These are phyloP conservation scores for Linnemannia hyalina DNA, from an alignment of 192 early-diverging fungal genomes.

Conservation along the genomic window DNA sequence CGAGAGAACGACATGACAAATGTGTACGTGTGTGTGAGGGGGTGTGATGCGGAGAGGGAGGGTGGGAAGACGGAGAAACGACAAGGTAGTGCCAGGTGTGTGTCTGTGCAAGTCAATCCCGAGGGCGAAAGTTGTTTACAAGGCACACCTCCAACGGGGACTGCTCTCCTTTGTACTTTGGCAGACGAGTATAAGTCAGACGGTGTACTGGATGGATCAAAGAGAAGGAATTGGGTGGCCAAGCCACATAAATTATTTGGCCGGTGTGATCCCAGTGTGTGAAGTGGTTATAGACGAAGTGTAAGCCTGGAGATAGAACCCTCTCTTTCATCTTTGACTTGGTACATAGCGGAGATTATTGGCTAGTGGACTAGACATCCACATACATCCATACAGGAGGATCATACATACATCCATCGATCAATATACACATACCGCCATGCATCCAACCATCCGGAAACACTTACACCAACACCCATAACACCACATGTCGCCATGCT, in stretches of 20 bases:
- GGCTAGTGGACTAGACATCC: background rate
- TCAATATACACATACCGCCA: conserved; percentile 4
- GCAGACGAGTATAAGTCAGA: background rate
- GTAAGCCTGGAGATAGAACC: no score
- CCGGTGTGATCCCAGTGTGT: background rate
- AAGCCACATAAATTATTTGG: background rate
- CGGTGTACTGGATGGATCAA: no score
- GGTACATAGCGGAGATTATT: conserved; percentile 19
- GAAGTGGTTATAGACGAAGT: no score
- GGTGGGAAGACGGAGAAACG: background rate
- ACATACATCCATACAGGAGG: conserved; percentile 3
- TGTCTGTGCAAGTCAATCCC: background rate
- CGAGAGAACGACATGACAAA: conserved; percentile 33
- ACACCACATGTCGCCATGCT: background rate
- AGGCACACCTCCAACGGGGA: background rate
- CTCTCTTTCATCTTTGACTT: conserved; percentile 58
- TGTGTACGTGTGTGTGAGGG: background rate
- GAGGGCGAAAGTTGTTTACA: conserved; percentile 8
- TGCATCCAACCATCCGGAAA: background rate
- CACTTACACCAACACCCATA: background rate
- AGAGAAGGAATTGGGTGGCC: background rate
- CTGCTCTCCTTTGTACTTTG: background rate
- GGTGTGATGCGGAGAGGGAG: background rate
- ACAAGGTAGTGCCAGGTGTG: background rate
- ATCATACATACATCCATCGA: conserved; percentile 37